Base-by-base conservation (phyloP, 2,329 filamentous ascomycete species). In the Arachnomyces sp. region DNA sequence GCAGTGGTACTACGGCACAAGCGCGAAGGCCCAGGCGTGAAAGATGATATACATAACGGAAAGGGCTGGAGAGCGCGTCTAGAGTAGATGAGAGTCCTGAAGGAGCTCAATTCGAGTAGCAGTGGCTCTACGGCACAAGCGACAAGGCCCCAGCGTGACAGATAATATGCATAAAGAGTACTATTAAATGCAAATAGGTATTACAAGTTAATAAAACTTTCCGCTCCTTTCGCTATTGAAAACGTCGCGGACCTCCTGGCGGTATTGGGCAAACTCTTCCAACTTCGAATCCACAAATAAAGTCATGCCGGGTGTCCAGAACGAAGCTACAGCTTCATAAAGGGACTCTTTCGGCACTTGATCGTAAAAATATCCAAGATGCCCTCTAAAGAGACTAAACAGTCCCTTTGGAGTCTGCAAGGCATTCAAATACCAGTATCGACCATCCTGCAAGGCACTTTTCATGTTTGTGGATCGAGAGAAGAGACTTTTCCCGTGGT, bases 231-330 rank as follows among this genome's bases (percentile, higher is more conserved):
- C 9, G 28, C 29, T 31, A 13, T 17, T 32, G 34, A 46, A 43
- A 15, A 46, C 30, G 29, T 39, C 36, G 8, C 12, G 8, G 11
- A 46, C 31, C 17, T 46, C 38, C 29, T 43, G 6, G 4, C 16
- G 31, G 31, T 46, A 46, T 30, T 13, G 40, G 14, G 31, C 5
- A 11, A 28, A 14, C 15, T 39, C 18, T 18, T 34, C 16, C 18
- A 34, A 2, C 14, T 46, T 46, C n/a, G n/a, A 34, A 7, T 44
- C 8, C n/a, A 46, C 36, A 36, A 46, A 46, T 34, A 28, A 39
- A 29, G 28, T 36, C 42, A 46, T 46, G 17, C 25, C 30, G 33
- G 16, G 30, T 15, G 13, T 39, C 44, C 41, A 46, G 25, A 44
- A 46, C 25, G 41, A 17, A 9, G 41, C 41, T 9, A 44, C 12